Conservation (phyloP, 805 yeast species). For the Candida caryicola region DNA sequence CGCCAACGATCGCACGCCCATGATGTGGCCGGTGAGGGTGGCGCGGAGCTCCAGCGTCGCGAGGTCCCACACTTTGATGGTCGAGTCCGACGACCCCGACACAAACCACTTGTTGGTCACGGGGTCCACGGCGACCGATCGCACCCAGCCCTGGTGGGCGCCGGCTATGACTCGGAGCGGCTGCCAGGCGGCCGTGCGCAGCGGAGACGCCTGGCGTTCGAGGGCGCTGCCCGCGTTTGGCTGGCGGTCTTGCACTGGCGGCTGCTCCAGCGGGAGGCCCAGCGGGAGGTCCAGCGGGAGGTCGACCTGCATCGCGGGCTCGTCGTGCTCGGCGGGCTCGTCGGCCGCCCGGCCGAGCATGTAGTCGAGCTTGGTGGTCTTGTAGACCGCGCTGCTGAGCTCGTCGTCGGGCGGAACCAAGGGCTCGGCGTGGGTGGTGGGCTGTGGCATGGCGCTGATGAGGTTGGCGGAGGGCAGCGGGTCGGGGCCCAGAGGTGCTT, state of each 20-base stretch:
- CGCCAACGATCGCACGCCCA: conserved; percentile 78
- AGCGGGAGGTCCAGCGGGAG: background rate
- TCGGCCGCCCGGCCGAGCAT: conserved; percentile 9
- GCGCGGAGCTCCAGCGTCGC: conserved; percentile 67
- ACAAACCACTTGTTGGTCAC: conserved; percentile 82
- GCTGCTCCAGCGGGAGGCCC: background rate
- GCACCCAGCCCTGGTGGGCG: conserved; percentile 93
- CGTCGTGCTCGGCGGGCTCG: too few relatives aligned
- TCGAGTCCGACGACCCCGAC: conserved; percentile 85
- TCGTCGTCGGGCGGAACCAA: conserved; percentile 29
- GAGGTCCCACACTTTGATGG: conserved; percentile 89
- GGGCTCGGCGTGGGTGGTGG: background rate
- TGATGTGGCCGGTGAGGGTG: conserved; percentile 84
- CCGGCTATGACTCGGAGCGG: conserved; percentile 65
- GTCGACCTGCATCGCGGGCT: background rate
- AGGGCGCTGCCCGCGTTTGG: background rate
- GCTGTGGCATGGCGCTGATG: too few relatives aligned
- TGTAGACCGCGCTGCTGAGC: conserved; percentile 32
- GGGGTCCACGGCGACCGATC: conserved; percentile 80
- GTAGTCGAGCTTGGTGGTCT: conserved; percentile 24
- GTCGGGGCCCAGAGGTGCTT: too few relatives aligned
- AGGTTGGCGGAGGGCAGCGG: too few relatives aligned
- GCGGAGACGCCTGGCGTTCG: conserved; percentile 1
- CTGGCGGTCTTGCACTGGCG: background rate
- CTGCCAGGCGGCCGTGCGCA: conserved; percentile 47